phyloP scores from a whole-genome alignment of 164 flowering plant genomes.

The Magnolia kwangsiensis region DNA sequence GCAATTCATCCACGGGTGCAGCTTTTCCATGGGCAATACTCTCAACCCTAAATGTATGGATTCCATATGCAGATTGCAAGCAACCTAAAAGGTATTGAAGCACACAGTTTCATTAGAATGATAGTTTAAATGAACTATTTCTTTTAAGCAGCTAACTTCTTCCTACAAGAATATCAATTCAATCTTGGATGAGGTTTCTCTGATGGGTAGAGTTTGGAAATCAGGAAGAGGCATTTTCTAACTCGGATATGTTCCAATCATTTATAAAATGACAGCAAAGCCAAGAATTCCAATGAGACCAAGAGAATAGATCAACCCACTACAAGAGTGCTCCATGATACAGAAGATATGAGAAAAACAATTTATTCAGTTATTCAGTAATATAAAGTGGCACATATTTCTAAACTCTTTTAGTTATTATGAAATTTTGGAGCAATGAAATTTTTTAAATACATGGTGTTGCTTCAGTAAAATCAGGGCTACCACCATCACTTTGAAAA shows the following conservation, averaged over 20 bases:
- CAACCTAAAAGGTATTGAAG: conserved; percentile 45
- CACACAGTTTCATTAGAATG: neutral
- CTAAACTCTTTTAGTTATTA: too few species aligned
- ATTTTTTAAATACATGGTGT: neutral
- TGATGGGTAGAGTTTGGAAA: neutral
- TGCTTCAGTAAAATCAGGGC: neutral
- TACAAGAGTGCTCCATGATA: neutral
- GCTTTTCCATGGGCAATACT: conserved; percentile 68
- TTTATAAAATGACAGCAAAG: neutral
- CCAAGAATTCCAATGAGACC: neutral
- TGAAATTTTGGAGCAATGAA: too few species aligned
- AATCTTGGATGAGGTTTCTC: neutral
- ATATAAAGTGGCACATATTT: too few species aligned
- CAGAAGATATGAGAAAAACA: neutral
- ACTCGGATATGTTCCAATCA: neutral
- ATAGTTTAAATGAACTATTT: neutral
- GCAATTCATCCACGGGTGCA: conserved; percentile 81
- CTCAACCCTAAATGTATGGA: conserved; percentile 73
- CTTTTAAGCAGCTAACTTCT: neutral
- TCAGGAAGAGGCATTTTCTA: neutral
- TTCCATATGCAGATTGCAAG: conserved; percentile 64
- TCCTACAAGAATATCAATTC: conserved; percentile 1
- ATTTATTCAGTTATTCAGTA: too few species aligned
- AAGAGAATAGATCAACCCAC: neutral
- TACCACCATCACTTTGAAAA: neutral